Evolutionary conservation across 2,329 filamentous ascomycete species (phyloP).

Genomic region (Neurospora crassa): DNA sequence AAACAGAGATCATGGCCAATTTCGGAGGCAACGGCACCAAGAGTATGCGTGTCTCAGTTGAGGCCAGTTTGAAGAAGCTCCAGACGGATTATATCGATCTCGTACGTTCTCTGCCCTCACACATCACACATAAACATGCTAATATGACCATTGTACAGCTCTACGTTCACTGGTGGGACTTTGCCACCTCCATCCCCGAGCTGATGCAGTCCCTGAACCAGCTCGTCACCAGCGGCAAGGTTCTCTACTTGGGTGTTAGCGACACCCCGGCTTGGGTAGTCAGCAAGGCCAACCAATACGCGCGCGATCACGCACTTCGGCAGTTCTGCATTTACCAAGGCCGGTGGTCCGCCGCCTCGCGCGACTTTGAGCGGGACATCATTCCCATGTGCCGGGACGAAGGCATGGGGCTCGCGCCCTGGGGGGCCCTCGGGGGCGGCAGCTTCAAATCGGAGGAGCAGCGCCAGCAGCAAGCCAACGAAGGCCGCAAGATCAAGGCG

Average conservation of each 20-base stretch:
- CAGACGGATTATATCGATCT: constrained; percentile 62
- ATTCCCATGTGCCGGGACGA: constrained; percentile 55
- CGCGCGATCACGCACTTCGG: constrained; percentile 47
- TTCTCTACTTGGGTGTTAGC: constrained; percentile 48
- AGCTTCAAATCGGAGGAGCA: constrained; percentile 25
- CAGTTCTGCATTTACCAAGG: constrained; percentile 58
- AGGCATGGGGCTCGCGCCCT: constrained; percentile 45
- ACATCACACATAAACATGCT: constrained; percentile 13
- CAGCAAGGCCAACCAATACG: constrained; percentile 44
- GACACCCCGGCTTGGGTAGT: constrained; percentile 51
- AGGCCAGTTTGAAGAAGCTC: constrained; percentile 48
- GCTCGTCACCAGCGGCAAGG: constrained; percentile 41
- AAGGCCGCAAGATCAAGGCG: constrained; percentile 30
- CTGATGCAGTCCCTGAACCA: constrained; percentile 50
- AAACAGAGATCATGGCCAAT: constrained; percentile 39
- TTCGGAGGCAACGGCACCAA: constrained; percentile 52
- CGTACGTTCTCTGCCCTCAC: constrained; percentile 26
- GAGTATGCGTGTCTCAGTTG: constrained; percentile 45
- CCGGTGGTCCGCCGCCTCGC: constrained; percentile 42
- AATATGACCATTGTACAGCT: constrained; percentile 20
- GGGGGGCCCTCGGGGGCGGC: constrained; percentile 39
- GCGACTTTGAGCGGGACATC: constrained; percentile 63
- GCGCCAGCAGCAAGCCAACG: constrained; percentile 20
- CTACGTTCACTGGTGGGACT: constrained; percentile 49
- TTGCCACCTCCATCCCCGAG: constrained; percentile 43